phyloP scores from a whole-genome alignment of 176 grass and related monocot genomes.

The Phyllostachys edulis region DNA sequence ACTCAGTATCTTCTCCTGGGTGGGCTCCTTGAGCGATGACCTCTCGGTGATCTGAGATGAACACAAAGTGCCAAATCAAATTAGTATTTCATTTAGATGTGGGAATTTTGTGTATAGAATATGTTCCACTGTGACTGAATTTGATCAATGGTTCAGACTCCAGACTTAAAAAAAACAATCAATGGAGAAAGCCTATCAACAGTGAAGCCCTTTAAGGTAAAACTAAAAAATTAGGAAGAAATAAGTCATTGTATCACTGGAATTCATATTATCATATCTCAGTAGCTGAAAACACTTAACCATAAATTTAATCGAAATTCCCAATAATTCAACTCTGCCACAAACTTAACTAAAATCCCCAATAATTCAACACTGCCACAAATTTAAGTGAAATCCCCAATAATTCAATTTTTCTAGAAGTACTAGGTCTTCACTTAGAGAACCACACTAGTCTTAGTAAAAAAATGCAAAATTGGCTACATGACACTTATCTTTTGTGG shows the following conservation, averaged over 20 bases:
- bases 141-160: neutral
- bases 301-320: neutral
- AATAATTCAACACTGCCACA: neutral
- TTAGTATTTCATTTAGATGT: neutral
- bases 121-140: neutral
- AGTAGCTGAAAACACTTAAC: neutral
- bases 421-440: neutral
- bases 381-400: neutral
- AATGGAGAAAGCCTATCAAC: neutral
- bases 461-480: neutral
- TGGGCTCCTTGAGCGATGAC: conserved; percentile 57
- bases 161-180: neutral
- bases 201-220: neutral
- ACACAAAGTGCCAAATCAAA: conserved; percentile 13
- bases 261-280: neutral
- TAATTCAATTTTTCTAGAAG: neutral
- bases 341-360: neutral
- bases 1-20: conserved; percentile 63
- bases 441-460: neutral
- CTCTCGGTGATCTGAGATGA: conserved; percentile 43
- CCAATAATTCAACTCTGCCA: neutral
- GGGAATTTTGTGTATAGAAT: neutral
- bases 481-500: no score
- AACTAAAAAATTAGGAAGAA: neutral
- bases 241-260: neutral